These are phyloP conservation scores for Trypanosoma rangeli DNA, from an alignment of 208 protist species.

Conservation along the genomic window DNA sequence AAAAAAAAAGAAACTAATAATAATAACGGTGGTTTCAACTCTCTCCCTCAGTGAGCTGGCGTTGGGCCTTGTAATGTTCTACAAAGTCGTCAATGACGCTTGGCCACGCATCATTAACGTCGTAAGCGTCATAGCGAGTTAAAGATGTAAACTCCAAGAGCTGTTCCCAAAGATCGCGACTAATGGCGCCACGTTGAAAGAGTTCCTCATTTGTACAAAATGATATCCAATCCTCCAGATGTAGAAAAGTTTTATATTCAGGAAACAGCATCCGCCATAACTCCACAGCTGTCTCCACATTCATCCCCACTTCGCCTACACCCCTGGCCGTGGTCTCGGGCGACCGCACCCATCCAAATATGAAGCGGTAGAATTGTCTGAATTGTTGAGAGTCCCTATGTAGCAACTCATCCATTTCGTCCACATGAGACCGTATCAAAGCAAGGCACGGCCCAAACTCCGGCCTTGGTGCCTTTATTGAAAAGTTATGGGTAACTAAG, in stretches of 20 bases:
- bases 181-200: constrained; percentile 36
- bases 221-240: constrained; percentile 51
- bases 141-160: constrained; percentile 61
- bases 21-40: neutral
- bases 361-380: constrained; percentile 34
- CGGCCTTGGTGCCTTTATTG: neutral
- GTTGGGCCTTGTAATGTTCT: constrained; percentile 34
- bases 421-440: constrained; percentile 6
- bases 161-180: constrained; percentile 73
- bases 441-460: constrained; percentile 23
- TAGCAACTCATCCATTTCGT: constrained; percentile 11
- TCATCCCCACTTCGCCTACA: constrained; percentile 20
- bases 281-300: constrained; percentile 44
- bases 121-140: constrained; percentile 49
- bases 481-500: neutral
- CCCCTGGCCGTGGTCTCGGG: constrained; percentile 17
- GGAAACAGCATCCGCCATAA: constrained; percentile 69
- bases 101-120: constrained; percentile 75
- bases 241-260: constrained; percentile 46
- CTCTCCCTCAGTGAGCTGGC: neutral
- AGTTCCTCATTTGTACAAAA: constrained; percentile 43
- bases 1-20: too few species aligned
- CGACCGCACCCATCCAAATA: constrained; percentile 31
- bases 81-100: constrained; percentile 85
- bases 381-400: constrained; percentile 17